phyloP scores from a whole-genome alignment of 2,329 filamentous ascomycete genomes.

The Alternaria arbusti region DNA sequence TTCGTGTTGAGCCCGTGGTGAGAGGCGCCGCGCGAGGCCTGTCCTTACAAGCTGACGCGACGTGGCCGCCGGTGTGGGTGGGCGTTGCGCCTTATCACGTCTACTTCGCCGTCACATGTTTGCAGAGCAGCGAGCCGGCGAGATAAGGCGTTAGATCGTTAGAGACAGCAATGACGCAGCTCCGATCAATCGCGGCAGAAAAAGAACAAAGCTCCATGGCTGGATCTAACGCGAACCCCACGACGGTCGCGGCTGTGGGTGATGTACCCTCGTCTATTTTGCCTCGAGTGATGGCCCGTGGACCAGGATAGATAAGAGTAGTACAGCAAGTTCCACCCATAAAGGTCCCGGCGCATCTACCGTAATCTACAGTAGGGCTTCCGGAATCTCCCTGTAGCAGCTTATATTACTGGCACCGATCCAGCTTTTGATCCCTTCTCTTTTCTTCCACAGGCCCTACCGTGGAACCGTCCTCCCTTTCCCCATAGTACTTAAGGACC shows the following conservation, averaged over 20 bases:
- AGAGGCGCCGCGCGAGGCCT: constrained; percentile 15
- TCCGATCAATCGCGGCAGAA: constrained; percentile 31
- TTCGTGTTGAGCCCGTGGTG: constrained; percentile 10
- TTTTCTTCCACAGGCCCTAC: constrained; percentile 19
- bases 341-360: constrained; percentile 41
- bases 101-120: constrained; percentile 1
- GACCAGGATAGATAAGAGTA: constrained; percentile 48
- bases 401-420: constrained; percentile 40
- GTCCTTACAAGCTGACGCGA: constrained; percentile 9
- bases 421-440: constrained; percentile 23
- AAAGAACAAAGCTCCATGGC: constrained; percentile 39
- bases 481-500: constrained; percentile 4
- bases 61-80: constrained; percentile 16
- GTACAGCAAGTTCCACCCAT: constrained; percentile 43
- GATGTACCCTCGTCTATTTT: constrained; percentile 45
- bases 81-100: constrained; percentile 25
- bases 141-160: constrained; percentile 25
- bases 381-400: constrained; percentile 38
- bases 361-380: constrained; percentile 37
- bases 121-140: constrained; percentile 23
- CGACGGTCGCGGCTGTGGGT: constrained; percentile 39
- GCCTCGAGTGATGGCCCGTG: constrained; percentile 40
- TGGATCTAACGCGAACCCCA: constrained; percentile 46
- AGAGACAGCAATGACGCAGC: constrained; percentile 35
- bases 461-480: constrained; percentile 13